Evolutionary conservation across 352 stramenopile species (phyloP), one percentile per base, ranked within the genome.

Genomic region (Pythium plurisporium): DNA sequence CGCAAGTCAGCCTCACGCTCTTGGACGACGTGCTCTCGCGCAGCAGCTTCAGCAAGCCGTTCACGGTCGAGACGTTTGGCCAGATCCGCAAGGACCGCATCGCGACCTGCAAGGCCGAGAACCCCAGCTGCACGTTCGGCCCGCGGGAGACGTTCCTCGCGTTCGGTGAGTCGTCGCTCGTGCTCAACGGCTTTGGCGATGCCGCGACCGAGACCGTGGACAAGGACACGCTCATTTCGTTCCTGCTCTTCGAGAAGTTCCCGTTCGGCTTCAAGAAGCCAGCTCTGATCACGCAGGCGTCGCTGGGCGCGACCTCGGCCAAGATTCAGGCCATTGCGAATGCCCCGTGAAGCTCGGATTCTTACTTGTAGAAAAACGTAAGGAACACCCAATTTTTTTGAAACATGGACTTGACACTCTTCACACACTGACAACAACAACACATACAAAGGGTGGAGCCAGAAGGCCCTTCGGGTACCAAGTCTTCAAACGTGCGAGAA

Each of bases 191-290:
- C 22, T 51, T 77, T 15, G 60, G 65, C 17, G 67, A 58, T 19
- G 27, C 33, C 20, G 11, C 49, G 15, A 31, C 56, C 27, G 59
- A 66, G 29, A 55, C 36, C 22, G 63, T 67, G n/a, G 30, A 19
- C 14, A 34, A 55, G 7, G 11, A 15, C 6, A 55, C 60, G 37
- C 44, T 62, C 36, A 9, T 17, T 29, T 71, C 62, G 46, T 77
- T 77, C 25, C 29, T 77, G 4, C 25, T 46, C 8, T 2, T 70
- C 14, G 69, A 77, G 44, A 52, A 58, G 50, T 60, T 77, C 42
- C 69, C 69, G 5, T 15, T 25, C 0, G 54, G 62, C 45, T 77
- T 63, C 63, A 26, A 51, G 22, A 61, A 63, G 19, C 45, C 69
- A 2, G 37, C 46, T n/a, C 37, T 56, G 19, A 38, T 63, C 29